Evolutionary conservation across 805 yeast species (phyloP), one percentile per base, ranked within the genome.

Genomic region (Starmera quercuum): DNA sequence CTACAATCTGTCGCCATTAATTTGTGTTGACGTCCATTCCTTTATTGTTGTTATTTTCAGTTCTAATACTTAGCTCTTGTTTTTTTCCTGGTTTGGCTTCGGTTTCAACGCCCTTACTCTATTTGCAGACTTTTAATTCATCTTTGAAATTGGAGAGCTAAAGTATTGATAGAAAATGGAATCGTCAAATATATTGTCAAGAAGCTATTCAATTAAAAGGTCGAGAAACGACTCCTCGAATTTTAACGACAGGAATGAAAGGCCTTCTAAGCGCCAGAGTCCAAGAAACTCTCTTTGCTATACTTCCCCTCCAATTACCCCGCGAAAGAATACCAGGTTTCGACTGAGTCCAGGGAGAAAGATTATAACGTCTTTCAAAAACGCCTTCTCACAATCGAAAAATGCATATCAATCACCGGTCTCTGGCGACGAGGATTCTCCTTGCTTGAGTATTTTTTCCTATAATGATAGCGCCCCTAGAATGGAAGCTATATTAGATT

Each of bases 21-120:
- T 14, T 51, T 51, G 56, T 38, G 56, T 43, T 48, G 56, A 48
- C 56, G 54, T 51, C 56, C 56, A 45, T 28, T 51, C 56, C 26
- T 51, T 49, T 30, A 10, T 3, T 20, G 29, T 11, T 14, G 15
- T 16, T 24, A 31, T 22, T 33, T 34, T 29, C 33, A 33, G 30
- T 38, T 33, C 39, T 20, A 15, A 8, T 21, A 9, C 17, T 17
- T 27, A 17, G 20, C 20, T 28, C 7, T 25, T 14, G 27, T 12
- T 5, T 12, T 7, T 20, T 30, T 24, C 7, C 20, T 22, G n/a
- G 19, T 19, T 27, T 17, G n/a, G n/a, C n/a, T n/a, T n/a, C n/a
- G n/a, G n/a, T n/a, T n/a, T n/a, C n/a, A n/a, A n/a, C n/a, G n/a
- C n/a, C n/a, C n/a, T n/a, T n/a, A n/a, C n/a, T n/a, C n/a, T n/a